phyloP scores from a whole-genome alignment of 1,284 basidiomycete genomes.

The Clitocybe nebularis region DNA sequence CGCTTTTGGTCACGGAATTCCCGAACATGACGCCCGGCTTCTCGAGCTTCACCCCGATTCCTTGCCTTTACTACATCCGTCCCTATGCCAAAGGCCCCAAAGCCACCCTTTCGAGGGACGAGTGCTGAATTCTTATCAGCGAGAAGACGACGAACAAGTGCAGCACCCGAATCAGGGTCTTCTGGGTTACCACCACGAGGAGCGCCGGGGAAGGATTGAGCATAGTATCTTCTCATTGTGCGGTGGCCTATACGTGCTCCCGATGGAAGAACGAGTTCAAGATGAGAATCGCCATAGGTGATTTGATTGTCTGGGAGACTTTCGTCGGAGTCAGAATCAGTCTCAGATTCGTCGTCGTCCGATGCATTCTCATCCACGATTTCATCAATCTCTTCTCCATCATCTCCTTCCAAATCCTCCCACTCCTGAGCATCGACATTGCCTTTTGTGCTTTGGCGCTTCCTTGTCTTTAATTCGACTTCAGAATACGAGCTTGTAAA shows the following conservation, averaged over 20 bases:
- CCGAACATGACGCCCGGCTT: slow-evolving; percentile 85
- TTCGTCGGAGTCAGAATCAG: slow-evolving; percentile 38
- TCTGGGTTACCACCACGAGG: slow-evolving; percentile 37
- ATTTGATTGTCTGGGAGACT: slow-evolving; percentile 52
- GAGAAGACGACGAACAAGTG: slow-evolving; percentile 69
- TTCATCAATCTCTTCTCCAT: slow-evolving; percentile 52
- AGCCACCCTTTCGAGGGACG: slow-evolving; percentile 82
- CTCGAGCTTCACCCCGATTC: slow-evolving; percentile 90
- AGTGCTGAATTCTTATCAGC: slow-evolving; percentile 80
- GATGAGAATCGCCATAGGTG: slow-evolving; percentile 71
- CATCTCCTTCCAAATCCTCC: slow-evolving; percentile 56
- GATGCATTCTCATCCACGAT: slow-evolving; percentile 33
- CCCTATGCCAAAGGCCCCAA: slow-evolving; percentile 79
- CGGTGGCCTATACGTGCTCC: slow-evolving; percentile 92
- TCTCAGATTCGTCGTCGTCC: slow-evolving; percentile 37
- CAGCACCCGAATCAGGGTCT: slow-evolving; percentile 68
- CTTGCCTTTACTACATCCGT: slow-evolving; percentile 85
- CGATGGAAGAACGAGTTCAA: slow-evolving; percentile 93
- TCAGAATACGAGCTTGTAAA: slow-evolving; percentile 81
- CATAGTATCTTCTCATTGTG: slow-evolving; percentile 83
- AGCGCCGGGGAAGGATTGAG: slow-evolving; percentile 66
- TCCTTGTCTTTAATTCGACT: slow-evolving; percentile 30
- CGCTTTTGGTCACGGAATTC: slow-evolving; percentile 82
- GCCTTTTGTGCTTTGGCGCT: slow-evolving; percentile 27
- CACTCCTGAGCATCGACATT: slow-evolving; percentile 43